Base-by-base conservation (phyloP, 192 early-diverging fungal species). In the Backusella tarrabulga region DNA sequence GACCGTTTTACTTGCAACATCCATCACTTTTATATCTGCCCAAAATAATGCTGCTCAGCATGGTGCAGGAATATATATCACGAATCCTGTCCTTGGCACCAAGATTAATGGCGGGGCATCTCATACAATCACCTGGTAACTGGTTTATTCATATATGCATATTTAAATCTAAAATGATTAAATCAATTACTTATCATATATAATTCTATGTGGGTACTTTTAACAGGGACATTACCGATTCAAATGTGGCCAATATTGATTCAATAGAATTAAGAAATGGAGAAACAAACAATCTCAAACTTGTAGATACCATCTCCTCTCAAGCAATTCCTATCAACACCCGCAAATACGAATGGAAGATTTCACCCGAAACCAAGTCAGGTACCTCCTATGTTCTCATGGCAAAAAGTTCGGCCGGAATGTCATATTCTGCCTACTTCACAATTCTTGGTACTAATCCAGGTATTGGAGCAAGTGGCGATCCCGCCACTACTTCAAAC, bases 361-460 rank as follows among this genome's bases (percentile, higher is more conserved):
- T 72, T 21, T 32, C 38, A 17, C 40, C 36, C 32, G 44, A 40
- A 14, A 42, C 29, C 1, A 23, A 21, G n/a, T 17, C 71, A 21
- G 71, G 44, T 34, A 44, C 40, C 44, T 40, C 71, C n/a, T 42
- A 44, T 52, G 44, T 72, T 40, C 40, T 72, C 11, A 32, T 34
- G 38, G 44, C 71, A 42, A 72, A 40, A 19, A 44, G 44, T 44
- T 21, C 29, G 26, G 44, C 40, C 44, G 71, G 44, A 40, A 40
- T 32, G 26, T 46, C 71, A 12, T 72, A 72, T 44, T 72, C 71
- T 72, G 71, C 40, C 17, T 72, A 72, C 29, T 72, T 72, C 42
- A 44, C 44, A n/a, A 72, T 72, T 44, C 38, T 34, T 40, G 71
- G 40, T 44, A 44, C 29, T 44, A 29, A 41, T 17, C 71, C 71